A percentile compares a stretch with the other conserved stretches of the same genome.
Conservation (phyloP, 2,329 filamentous ascomycete species). For the Cytospora leucostoma region DNA sequence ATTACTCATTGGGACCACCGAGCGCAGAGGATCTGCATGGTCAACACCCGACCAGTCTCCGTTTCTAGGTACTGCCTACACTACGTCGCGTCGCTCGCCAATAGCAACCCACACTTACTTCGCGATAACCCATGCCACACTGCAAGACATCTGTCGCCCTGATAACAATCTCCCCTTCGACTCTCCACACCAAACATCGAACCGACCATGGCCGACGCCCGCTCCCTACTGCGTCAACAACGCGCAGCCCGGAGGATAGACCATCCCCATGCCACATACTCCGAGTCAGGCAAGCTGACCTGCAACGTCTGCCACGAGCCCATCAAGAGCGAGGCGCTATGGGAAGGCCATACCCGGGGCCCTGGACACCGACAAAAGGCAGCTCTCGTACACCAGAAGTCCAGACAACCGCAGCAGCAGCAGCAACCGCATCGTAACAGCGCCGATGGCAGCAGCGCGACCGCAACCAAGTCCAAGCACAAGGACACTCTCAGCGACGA, state of each 20-base stretch:
- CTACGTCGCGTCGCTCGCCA: no score
- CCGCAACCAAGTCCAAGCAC: constrained; percentile 26
- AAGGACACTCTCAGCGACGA: constrained; percentile 35
- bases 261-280: constrained; percentile 69
- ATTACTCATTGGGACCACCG: background rate
- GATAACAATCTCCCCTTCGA: background rate
- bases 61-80: no score
- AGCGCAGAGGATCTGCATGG: no score
- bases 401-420: constrained; percentile 32
- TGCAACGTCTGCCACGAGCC: constrained; percentile 67
- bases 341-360: constrained; percentile 63
- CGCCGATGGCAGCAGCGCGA: constrained; percentile 23
- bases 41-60: no score
- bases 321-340: constrained; percentile 66
- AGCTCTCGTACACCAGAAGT: constrained; percentile 32
- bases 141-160: constrained; percentile 3
- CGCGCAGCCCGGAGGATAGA: constrained; percentile 72
- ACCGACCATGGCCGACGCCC: constrained; percentile 72
- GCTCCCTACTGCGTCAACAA: constrained; percentile 76
- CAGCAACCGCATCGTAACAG: constrained; percentile 25
- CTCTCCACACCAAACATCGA: background rate
- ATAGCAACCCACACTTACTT: no score
- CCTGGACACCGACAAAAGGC: constrained; percentile 47
- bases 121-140: no score
- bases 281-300: constrained; percentile 65